phyloP scores from a whole-genome alignment of 352 stramenopile species.

The Phytophthora citrophthora region DNA sequence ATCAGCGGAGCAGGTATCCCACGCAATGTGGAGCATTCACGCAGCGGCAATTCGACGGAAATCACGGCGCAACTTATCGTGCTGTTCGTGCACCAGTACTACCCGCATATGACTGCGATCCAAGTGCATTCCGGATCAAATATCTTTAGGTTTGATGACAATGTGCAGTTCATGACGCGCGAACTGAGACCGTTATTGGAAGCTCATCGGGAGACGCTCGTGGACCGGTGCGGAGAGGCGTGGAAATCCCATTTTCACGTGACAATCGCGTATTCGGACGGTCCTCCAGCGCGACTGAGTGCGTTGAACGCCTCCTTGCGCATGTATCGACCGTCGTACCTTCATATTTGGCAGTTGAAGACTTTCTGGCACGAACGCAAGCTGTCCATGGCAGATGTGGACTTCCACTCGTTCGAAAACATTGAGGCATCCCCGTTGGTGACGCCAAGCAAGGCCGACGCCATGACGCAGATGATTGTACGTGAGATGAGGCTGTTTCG shows the following conservation, averaged over 20 bases:
- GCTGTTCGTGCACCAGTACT: conserved; percentile 92
- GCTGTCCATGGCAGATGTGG: conserved; percentile 95
- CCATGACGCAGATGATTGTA: conserved; percentile 88
- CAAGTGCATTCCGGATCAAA: conserved; percentile 96
- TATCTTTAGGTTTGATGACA: conserved; percentile 96
- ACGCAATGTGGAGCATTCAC: conserved; percentile 92
- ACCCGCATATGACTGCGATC: conserved; percentile 93
- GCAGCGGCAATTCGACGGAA: conserved; percentile 96
- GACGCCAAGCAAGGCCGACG: conserved; percentile 75
- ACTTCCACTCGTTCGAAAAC: conserved; percentile 97
- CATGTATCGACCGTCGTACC: conserved; percentile 94
- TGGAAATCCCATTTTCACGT: conserved; percentile 96
- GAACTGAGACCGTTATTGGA: conserved; percentile 95
- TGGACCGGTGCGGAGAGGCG: conserved; percentile 88
- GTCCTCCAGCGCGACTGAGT: conserved; percentile 94
- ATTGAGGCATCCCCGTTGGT: conserved; percentile 96
- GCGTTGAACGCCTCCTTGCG: conserved; percentile 96
- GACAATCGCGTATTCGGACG: conserved; percentile 97
- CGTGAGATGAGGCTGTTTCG: conserved; percentile 93
- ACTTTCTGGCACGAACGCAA: conserved; percentile 98
- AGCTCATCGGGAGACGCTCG: conserved; percentile 93
- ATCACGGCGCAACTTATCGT: conserved; percentile 92
- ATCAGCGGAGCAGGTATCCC: conserved; percentile 96
- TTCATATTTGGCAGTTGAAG: conserved; percentile 99
- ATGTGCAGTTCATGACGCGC: conserved; percentile 97